These are phyloP conservation scores for Coemansia sp. DNA, from an alignment of 192 early-diverging fungal genomes.

Conservation along the genomic window DNA sequence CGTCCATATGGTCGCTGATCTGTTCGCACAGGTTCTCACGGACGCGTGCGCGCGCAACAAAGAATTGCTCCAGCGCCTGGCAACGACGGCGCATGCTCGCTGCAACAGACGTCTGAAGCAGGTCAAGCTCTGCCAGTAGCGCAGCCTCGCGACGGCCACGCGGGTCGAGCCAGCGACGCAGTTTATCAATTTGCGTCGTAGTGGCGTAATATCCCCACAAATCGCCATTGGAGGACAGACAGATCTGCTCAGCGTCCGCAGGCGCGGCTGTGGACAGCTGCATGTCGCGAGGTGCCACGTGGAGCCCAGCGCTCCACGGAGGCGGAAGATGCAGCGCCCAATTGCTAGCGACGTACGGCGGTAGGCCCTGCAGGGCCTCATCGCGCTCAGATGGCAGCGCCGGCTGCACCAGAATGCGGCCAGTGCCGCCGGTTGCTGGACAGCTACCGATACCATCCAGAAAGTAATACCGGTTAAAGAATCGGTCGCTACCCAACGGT, in stretches of 20 bases:
- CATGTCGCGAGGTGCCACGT: slow-evolving; percentile 12
- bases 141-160: slow-evolving; percentile 73
- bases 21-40: slow-evolving; percentile 34
- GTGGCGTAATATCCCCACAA: slow-evolving; percentile 57
- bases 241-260: slow-evolving; percentile 14
- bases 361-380: slow-evolving; percentile 12
- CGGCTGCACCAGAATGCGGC: slow-evolving; percentile 61
- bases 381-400: slow-evolving; percentile 51
- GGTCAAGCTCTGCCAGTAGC: slow-evolving; percentile 60
- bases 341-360: slow-evolving; percentile 18
- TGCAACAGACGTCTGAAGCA: slow-evolving; percentile 44
- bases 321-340: slow-evolving; percentile 51
- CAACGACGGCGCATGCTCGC: slow-evolving; percentile 60
- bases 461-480: slow-evolving; percentile 86
- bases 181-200: slow-evolving; percentile 61
- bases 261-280: slow-evolving; percentile 10
- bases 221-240: slow-evolving; percentile 13
- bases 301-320: slow-evolving; percentile 35
- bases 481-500: slow-evolving; percentile 83
- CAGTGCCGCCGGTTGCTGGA: slow-evolving; percentile 48
- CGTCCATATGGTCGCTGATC: slow-evolving; percentile 15
- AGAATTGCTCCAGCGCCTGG: slow-evolving; percentile 40
- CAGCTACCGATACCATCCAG: slow-evolving; percentile 76
- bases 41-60: slow-evolving; percentile 17
- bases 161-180: slow-evolving; percentile 74